Base-by-base conservation (phyloP, 164 flowering plant genomes). In the Berberis thunbergii region DNA sequence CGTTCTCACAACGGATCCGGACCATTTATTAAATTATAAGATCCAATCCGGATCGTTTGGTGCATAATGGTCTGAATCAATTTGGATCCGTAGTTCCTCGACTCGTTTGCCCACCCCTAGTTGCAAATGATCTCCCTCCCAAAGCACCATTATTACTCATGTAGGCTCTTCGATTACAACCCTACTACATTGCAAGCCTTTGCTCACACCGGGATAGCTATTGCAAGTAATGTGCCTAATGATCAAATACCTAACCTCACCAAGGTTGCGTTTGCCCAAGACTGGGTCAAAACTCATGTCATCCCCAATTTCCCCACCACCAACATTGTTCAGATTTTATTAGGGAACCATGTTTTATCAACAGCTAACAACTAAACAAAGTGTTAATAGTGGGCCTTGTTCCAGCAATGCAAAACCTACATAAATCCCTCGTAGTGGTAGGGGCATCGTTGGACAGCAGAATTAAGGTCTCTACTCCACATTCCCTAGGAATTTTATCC, bases 401-500 rank as follows among this genome's bases (percentile, higher is more conserved):
- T 40, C 86, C 87, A 0, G 90, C 98, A 7, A 87, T 91, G 91
- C 83, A 84, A 56, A 77, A 74, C 60, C 86, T 91, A 39, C 86
- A 89, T 63, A 64, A 79, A 0, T 90, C 92, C 8, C 89, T 91
- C 26, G 26, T 26, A 26, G 26, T 26, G 1, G 80, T 73, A 3
- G 72, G 42, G 0, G 80, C 69, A 41, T 71, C 87, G 0, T 61
- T 89, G 1, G 85, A 82, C 64, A 68, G 74, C 1, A 55, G 70
- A 7, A 84, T 91, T 58, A 71, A 87, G 71, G 78, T 91, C 64
- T 83, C 98, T 0, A 87, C 98, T 0, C 95, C 96, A 40, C 94
- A 84, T 65, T 89, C 96, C 0, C 62, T 91, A 48, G 92, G 91
- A 45, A 79, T 87, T 44, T 75, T 91, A 8, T 75, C 92, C 3